These are phyloP conservation scores for Takakia lepidozioides DNA, from an alignment of 225 moss, liverwort and hornwort genomes.

Conservation along the genomic window DNA sequence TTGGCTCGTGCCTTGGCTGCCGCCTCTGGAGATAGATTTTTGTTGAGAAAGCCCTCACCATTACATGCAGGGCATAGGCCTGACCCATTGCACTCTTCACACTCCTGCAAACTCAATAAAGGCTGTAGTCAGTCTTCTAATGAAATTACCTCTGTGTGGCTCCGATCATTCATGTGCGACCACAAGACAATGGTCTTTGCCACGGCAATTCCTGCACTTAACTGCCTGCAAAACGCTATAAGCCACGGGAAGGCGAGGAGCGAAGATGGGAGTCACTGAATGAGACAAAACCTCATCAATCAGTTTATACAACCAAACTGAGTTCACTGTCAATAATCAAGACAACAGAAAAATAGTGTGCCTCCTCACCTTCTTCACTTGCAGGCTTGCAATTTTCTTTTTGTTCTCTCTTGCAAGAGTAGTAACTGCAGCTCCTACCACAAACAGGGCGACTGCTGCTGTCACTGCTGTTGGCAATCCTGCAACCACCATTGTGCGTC, in stretches of 20 bases:
- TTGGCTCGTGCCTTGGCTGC: conserved; percentile 69
- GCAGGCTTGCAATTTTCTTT: conserved; percentile 20
- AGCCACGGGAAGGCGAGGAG: too few relatives aligned
- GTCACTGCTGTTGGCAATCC: conserved; percentile 66
- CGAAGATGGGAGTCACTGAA: too few relatives aligned
- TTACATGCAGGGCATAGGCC: conserved; percentile 79
- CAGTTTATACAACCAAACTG: not conserved
- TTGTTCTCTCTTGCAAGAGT: conserved; percentile 29
- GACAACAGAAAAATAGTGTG: not conserved
- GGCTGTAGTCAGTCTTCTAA: not conserved
- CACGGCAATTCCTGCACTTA: not conserved
- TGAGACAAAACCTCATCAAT: not conserved
- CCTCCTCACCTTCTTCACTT: conserved; percentile 13
- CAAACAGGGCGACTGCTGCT: conserved; percentile 49
- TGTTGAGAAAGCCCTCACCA: conserved; percentile 82
- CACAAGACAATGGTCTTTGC: not conserved
- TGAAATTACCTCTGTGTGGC: not conserved
- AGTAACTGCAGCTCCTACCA: conserved; percentile 70
- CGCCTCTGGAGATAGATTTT: conserved; percentile 59
- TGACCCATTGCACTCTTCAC: conserved; percentile 85
- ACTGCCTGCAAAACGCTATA: not conserved
- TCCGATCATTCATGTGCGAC: not conserved
- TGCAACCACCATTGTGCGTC: conserved; percentile 34
- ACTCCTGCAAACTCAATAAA: conserved; percentile 36
- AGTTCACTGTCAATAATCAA: not conserved